phyloP scores from a whole-genome alignment of 2,329 filamentous ascomycete genomes.

The Akanthomyces dipterigenus region DNA sequence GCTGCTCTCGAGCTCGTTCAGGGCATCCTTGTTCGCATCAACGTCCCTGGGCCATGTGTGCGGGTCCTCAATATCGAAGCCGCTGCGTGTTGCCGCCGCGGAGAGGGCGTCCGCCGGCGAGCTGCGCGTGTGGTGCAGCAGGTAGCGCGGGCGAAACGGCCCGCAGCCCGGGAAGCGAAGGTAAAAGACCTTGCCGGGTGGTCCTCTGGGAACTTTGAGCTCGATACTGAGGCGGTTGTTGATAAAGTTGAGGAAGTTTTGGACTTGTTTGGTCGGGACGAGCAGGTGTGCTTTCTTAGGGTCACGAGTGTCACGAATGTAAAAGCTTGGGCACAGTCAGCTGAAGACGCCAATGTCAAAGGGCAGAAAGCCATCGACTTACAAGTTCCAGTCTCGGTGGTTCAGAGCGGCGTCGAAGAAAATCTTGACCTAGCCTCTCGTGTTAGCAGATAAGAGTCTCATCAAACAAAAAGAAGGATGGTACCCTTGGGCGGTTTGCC shows the following conservation, averaged over 20 bases:
- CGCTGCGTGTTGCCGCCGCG: slow-evolving; percentile 31
- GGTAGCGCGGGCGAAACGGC: slow-evolving; percentile 59
- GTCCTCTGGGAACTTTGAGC: slow-evolving; percentile 51
- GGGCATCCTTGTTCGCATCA: not conserved
- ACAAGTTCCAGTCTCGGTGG: slow-evolving; percentile 68
- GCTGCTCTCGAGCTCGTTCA: not conserved
- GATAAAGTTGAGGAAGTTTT: slow-evolving; percentile 56
- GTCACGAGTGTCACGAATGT: slow-evolving; percentile 48
- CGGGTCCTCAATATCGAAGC: slow-evolving; percentile 21
- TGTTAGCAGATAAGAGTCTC: slow-evolving; percentile 9
- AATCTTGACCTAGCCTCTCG: slow-evolving; percentile 28
- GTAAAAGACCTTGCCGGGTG: slow-evolving; percentile 48
- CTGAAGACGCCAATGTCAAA: too few species aligned
- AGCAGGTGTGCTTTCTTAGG: slow-evolving; percentile 54
- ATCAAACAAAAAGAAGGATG: slow-evolving; percentile 18
- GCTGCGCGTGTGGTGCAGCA: slow-evolving; percentile 59
- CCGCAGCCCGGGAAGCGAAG: slow-evolving; percentile 54
- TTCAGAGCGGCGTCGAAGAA: slow-evolving; percentile 57
- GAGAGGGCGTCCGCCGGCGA: slow-evolving; percentile 24
- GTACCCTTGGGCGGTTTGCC: slow-evolving; percentile 40
- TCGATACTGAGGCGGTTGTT: slow-evolving; percentile 49
- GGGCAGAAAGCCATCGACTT: slow-evolving; percentile 27
- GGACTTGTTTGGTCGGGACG: slow-evolving; percentile 59
- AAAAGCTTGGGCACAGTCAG: slow-evolving; percentile 47
- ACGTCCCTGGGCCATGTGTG: slow-evolving; percentile 1